Evolutionary conservation across 1,139 yeast species (phyloP).

Genomic region (Schizosaccharomyces versatilis): DNA sequence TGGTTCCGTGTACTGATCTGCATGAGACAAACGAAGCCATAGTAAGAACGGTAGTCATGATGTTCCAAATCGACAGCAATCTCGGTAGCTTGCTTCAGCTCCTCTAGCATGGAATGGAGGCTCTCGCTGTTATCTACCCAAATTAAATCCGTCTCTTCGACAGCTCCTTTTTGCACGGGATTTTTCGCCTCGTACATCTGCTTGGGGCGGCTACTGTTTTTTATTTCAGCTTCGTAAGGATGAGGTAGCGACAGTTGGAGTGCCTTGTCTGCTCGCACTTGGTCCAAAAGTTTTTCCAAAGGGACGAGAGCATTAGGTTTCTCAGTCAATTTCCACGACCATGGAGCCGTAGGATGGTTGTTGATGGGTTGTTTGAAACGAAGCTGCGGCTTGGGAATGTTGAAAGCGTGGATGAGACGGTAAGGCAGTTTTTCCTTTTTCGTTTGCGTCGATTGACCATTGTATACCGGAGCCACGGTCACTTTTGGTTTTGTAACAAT

Average conservation of each 20-base stretch:
- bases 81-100: slow-evolving; percentile 31
- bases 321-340: slow-evolving; percentile 29
- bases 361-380: slow-evolving; percentile 38
- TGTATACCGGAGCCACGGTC: slow-evolving; percentile 5
- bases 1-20: slow-evolving; percentile 67
- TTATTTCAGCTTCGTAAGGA: slow-evolving; percentile 66
- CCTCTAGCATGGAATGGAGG: slow-evolving; percentile 33
- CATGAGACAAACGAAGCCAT: slow-evolving; percentile 82
- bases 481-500: slow-evolving; percentile 5
- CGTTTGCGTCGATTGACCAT: slow-evolving; percentile 4
- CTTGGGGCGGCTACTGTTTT: slow-evolving; percentile 46
- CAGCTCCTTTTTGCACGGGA: slow-evolving; percentile 37
- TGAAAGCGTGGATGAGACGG: slow-evolving; percentile 18
- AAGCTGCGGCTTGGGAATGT: slow-evolving; percentile 51
- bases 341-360: slow-evolving; percentile 48
- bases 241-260: slow-evolving; percentile 27
- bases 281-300: slow-evolving; percentile 28
- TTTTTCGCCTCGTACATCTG: slow-evolving; percentile 27
- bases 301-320: slow-evolving; percentile 53
- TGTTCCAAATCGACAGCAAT: slow-evolving; percentile 95
- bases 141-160: slow-evolving; percentile 42
- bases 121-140: slow-evolving; percentile 49
- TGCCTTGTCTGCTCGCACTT: slow-evolving; percentile 24
- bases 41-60: slow-evolving; percentile 75
- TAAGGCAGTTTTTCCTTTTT: slow-evolving; percentile 10